Conservation (phyloP, 768 basidiomycete genomes). For the Lactifluus echinatus region DNA sequence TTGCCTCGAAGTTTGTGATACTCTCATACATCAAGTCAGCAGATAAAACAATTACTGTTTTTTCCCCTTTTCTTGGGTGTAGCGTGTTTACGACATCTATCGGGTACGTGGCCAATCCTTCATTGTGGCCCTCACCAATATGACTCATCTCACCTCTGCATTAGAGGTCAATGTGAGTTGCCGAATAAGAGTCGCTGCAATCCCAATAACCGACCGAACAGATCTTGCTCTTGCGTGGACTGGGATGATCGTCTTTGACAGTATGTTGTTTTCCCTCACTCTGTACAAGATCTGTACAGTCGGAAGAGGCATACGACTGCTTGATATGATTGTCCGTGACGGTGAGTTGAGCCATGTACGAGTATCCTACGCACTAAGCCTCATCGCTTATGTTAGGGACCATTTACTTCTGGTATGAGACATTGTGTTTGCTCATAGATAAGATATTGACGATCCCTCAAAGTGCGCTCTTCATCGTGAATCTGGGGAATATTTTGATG, state of each 20-base stretch:
- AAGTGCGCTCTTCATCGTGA: slow-evolving; percentile 6
- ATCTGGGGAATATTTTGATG: slow-evolving; percentile 4
- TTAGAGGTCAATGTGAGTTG: slow-evolving; percentile 1
- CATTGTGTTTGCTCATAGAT: background rate
- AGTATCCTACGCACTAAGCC: background rate
- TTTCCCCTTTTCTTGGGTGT: background rate
- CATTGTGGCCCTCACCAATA: background rate
- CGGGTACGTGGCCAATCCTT: background rate
- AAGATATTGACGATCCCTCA: background rate
- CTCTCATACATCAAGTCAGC: background rate
- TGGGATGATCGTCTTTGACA: slow-evolving; percentile 4
- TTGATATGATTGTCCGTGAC: slow-evolving; percentile 11
- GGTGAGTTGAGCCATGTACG: background rate
- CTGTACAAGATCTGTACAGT: slow-evolving; percentile 3
- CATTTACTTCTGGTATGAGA: slow-evolving; percentile 10
- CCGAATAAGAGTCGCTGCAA: too few relatives aligned
- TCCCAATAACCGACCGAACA: background rate
- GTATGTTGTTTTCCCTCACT: slow-evolving; percentile 7
- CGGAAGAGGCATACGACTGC: background rate
- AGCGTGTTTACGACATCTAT: background rate
- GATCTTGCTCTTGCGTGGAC: slow-evolving; percentile 4
- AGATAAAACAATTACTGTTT: background rate
- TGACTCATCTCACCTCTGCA: too few relatives aligned
- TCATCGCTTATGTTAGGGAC: background rate
- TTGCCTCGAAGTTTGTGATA: background rate